A percentile compares a stretch with the other conserved stretches of the same genome.
Conservation (phyloP, 345 rosid species). For the Lumnitzera littorea region DNA sequence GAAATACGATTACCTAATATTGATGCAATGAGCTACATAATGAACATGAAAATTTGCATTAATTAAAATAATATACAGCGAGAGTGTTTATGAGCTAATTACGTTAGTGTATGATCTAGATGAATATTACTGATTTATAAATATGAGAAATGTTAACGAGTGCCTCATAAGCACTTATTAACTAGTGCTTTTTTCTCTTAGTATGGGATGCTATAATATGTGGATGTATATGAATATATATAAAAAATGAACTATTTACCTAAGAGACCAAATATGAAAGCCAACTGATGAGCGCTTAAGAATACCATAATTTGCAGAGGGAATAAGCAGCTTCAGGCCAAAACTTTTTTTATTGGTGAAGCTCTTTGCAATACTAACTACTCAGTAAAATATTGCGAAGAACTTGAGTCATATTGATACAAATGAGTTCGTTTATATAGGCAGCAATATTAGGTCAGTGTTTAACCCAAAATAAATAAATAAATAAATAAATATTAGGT, state of each 20-base stretch:
- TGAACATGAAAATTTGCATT: background rate
- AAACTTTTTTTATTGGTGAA: background rate
- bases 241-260: constrained; percentile 24
- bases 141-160: background rate
- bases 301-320: constrained; percentile 23
- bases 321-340: background rate
- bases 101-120: too few species aligned
- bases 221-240: background rate
- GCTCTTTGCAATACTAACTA: background rate
- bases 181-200: background rate
- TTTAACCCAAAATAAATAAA: too few species aligned
- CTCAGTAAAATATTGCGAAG: background rate
- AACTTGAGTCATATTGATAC: background rate
- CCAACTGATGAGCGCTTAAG: constrained; percentile 27
- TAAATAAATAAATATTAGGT: background rate
- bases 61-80: too few species aligned
- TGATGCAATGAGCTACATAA: background rate
- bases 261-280: constrained; percentile 58
- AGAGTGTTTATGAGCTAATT: too few species aligned
- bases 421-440: constrained; percentile 1
- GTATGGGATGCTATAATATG: background rate
- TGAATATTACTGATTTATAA: background rate
- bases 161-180: background rate
- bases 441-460: background rate
- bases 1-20: background rate